These are phyloP conservation scores for Paraglomus occultum DNA, from an alignment of 192 early-diverging fungal species.

Conservation along the genomic window DNA sequence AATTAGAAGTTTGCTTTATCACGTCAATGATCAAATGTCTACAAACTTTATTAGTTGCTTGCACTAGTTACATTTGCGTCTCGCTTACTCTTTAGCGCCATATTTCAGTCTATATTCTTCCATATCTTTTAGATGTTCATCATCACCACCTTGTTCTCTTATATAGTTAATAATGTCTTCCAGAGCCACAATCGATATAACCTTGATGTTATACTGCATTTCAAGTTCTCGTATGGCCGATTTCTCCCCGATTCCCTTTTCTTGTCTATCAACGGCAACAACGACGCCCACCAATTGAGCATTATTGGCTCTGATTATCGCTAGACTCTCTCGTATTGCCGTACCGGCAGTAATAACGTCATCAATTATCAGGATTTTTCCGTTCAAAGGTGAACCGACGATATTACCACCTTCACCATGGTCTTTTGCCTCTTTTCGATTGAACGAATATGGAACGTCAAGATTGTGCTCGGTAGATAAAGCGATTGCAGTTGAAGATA, in stretches of 20 bases:
- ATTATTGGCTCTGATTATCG: constrained; percentile 70
- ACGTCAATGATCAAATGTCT: too few species aligned
- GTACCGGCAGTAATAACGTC: constrained; percentile 99
- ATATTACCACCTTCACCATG: constrained; percentile 98
- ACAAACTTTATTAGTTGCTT: too few species aligned
- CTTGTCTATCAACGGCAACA: constrained; percentile 92
- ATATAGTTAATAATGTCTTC: constrained; percentile 88
- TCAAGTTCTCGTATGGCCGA: constrained; percentile 95
- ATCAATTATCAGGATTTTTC: constrained; percentile 84
- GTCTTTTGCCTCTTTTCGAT: constrained; percentile 99
- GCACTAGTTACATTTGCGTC: not conserved
- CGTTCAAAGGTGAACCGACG: constrained; percentile 81
- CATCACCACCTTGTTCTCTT: constrained; percentile 63
- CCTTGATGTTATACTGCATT: constrained; percentile 72
- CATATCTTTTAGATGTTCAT: constrained; percentile 66
- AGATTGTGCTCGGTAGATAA: constrained; percentile 57
- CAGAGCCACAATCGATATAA: constrained; percentile 85
- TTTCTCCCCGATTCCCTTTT: constrained; percentile 60
- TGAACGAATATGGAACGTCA: constrained; percentile 86
- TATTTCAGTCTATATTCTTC: constrained; percentile 77
- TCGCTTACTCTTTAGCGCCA: constrained; percentile 56
- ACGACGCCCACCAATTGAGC: constrained; percentile 81
- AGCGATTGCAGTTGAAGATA: constrained; percentile 76
- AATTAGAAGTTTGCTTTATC: too few species aligned
- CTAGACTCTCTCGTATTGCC: constrained; percentile 90